Base-by-base conservation (phyloP, 306 rosid genomes). In the Leucaena leucocephala region DNA sequence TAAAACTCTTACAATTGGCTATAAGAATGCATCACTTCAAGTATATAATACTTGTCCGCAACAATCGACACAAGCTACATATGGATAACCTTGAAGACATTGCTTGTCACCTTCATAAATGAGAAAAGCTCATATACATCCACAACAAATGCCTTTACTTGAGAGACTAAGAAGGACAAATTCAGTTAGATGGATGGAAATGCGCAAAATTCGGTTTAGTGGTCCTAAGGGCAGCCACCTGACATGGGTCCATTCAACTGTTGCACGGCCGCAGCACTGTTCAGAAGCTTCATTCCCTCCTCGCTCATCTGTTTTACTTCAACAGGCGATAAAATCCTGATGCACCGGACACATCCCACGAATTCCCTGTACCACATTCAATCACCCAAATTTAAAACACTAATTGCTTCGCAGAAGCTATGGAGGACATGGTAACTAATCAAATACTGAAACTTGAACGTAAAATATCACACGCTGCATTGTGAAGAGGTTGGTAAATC, bases 271-370 rank as follows among this genome's bases (percentile, higher is more conserved):
- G 88, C 91, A 80, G 87, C 95, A 59, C 90, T 87, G 68, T 89
- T 87, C 11, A 90, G 93, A 82, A 92, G 95, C 83, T 89, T 78
- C 95, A 90, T 90, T 71, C 97, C 93, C 76, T 92, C 97, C 82
- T 87, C 92, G 10, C 97, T 92, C 95, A 92, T 90, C 86, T 90
- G 87, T 85, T 89, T 81, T 75, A 92, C 92, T 84, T 90, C 96
- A 15, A 88, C 70, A 2, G 97, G 97, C 5, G 96, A 92, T 36
- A 90, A 85, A 75, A 92, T 92, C 74, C 90, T 87, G 44, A 92
- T 90, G 80, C 93, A 90, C 19, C 93, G 87, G 6, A 89, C 97
- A 49, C 93, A 90, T 10, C 90, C 85, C 5, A 89, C 93, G 59
- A 92, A 92, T 68, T 91, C 92, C 90, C 97, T 91, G 90, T 86